A percentile compares a stretch with the other conserved stretches of the same genome.
Conservation (phyloP, 495 filamentous ascomycete genomes). For the Clavariopsis aquatica region DNA sequence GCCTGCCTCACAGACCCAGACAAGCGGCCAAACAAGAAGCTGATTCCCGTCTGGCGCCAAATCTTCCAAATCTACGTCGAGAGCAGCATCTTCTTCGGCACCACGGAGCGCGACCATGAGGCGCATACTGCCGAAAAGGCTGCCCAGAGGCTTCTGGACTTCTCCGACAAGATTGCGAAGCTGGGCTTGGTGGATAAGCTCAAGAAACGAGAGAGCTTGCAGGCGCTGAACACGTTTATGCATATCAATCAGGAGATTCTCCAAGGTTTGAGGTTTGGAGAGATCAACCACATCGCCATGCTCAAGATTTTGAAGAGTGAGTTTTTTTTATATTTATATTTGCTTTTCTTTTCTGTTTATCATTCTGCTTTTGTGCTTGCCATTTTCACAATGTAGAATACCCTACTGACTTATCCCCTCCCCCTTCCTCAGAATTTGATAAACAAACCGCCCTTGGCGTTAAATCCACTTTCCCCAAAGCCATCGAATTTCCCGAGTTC, state of each 20-base stretch:
- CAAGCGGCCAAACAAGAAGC: conserved; percentile 55
- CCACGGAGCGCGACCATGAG: conserved; percentile 60
- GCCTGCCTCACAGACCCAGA: conserved; percentile 60
- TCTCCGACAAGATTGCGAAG: conserved; percentile 40
- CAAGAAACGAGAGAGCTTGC: conserved; percentile 58
- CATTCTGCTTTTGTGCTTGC: too few species aligned
- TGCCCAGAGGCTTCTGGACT: conserved; percentile 38
- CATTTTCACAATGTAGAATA: too few species aligned
- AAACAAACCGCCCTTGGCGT: conserved; percentile 72
- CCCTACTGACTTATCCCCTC: too few species aligned
- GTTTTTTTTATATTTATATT: conserved; percentile 27
- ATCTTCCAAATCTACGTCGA: conserved; percentile 73
- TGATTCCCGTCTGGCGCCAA: conserved; percentile 69
- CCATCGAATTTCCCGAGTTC: conserved; percentile 56
- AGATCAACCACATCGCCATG: conserved; percentile 69
- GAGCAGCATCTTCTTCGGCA: conserved; percentile 72
- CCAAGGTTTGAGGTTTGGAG: conserved; percentile 68
- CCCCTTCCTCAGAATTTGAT: conserved; percentile 86
- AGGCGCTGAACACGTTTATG: conserved; percentile 63
- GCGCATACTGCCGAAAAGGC: conserved; percentile 59
- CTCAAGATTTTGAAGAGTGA: conserved; percentile 76
- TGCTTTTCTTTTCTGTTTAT: too few species aligned
- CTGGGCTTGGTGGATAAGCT: conserved; percentile 56
- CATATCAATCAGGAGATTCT: conserved; percentile 64
- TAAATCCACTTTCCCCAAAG: conserved; percentile 53